Evolutionary conservation across 306 rosid species (phyloP).

Genomic region (Medicago ruthenica): DNA sequence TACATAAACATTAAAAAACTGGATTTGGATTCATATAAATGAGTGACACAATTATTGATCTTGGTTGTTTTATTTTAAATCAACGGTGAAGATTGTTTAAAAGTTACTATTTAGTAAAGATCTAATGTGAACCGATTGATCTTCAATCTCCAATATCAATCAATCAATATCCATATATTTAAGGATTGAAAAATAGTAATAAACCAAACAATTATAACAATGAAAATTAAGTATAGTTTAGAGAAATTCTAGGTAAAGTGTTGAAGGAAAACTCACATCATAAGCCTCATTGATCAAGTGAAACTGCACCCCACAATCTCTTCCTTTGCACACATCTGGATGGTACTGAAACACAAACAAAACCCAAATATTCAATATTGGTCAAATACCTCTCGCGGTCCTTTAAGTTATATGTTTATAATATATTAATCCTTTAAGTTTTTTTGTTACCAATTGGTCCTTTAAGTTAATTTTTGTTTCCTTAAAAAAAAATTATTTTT

Average conservation of each 20-base stretch:
- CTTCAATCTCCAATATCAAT: not conserved
- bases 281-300: constrained; percentile 88
- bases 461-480: too few relatives aligned
- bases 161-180: not conserved
- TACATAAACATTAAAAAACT: not conserved
- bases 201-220: not conserved
- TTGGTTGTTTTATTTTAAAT: too few relatives aligned
- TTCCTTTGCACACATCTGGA: constrained; percentile 91
- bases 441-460: too few relatives aligned
- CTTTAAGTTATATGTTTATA: too few relatives aligned
- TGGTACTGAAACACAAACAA: constrained; percentile 67
- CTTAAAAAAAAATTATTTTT: too few relatives aligned
- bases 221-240: not conserved
- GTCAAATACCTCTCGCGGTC: too few relatives aligned
- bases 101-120: not conserved
- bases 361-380: constrained; percentile 25
- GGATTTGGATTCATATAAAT: not conserved
- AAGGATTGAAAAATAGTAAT: not conserved
- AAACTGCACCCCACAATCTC: constrained; percentile 78
- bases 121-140: not conserved
- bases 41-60: not conserved
- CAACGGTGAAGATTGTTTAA: too few relatives aligned
- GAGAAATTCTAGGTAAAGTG: too few relatives aligned
- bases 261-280: constrained; percentile 65
- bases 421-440: too few relatives aligned